These are phyloP conservation scores for Hygrophila difformis DNA, from an alignment of 257 asterid species.

Conservation along the genomic window DNA sequence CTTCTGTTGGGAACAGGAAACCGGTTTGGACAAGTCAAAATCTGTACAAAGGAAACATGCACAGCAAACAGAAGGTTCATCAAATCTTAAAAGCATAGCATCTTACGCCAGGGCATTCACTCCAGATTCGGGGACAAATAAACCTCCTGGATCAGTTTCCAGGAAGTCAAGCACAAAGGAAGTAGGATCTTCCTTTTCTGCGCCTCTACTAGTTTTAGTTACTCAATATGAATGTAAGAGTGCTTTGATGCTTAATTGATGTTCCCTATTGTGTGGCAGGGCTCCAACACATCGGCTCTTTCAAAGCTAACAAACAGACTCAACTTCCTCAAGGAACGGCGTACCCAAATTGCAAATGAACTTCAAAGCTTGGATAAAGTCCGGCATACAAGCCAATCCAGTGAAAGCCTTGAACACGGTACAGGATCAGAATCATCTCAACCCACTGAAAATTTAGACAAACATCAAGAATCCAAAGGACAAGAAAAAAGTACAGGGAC, in stretches of 20 bases:
- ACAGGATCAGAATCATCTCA: constrained; percentile 26
- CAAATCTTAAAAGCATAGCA: no score
- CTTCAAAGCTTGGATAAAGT: constrained; percentile 52
- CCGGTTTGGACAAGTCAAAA: constrained; percentile 30
- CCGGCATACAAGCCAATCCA: constrained; percentile 25
- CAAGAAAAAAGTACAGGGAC: constrained; percentile 25
- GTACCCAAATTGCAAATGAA: constrained; percentile 63
- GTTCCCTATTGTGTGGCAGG: constrained; percentile 41
- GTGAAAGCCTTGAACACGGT: constrained; percentile 29
- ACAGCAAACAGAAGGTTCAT: constrained; percentile 30
- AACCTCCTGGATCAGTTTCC: constrained; percentile 20
- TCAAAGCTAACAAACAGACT: constrained; percentile 85
- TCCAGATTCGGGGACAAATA: constrained; percentile 12
- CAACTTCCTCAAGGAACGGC: constrained; percentile 86
- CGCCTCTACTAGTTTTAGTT: constrained; percentile 1
- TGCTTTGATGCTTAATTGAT: constrained; percentile 7
- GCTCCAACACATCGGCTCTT: constrained; percentile 44
- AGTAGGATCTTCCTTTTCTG: constrained; percentile 29
- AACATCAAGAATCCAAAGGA: constrained; percentile 28
- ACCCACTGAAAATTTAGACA: constrained; percentile 17
- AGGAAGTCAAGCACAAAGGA: constrained; percentile 55
- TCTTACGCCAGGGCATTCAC: constrained; percentile 22
- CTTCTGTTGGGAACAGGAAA: constrained; percentile 28
- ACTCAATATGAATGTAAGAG: background rate
- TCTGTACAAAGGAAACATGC: constrained; percentile 29